A percentile compares a stretch with the other conserved stretches of the same genome.
These are phyloP conservation scores for Microdochium nivale DNA, from an alignment of 2,329 filamentous ascomycete species.

Conservation along the genomic window DNA sequence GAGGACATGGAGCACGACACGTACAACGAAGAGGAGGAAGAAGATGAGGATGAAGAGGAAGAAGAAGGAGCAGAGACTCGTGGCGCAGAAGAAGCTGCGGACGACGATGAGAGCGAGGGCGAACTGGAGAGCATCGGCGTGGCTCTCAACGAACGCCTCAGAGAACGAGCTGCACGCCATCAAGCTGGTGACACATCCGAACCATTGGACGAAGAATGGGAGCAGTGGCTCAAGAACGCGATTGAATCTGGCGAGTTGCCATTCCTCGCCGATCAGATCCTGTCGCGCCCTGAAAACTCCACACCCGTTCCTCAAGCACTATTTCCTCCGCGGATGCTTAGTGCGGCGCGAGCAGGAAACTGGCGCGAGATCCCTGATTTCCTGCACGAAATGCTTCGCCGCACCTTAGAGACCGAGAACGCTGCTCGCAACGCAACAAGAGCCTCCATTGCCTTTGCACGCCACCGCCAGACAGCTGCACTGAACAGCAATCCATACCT, in stretches of 20 bases:
- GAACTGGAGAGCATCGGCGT: constrained; percentile 51
- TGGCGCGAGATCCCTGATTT: constrained; percentile 51
- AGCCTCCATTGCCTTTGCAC: constrained; percentile 2
- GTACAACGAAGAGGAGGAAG: constrained; percentile 25
- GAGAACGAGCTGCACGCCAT: constrained; percentile 53
- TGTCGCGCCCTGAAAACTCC: constrained; percentile 23
- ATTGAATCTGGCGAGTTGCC: constrained; percentile 53
- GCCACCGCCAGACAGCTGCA: background rate
- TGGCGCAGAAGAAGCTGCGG: constrained; percentile 34
- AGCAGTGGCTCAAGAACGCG: constrained; percentile 65
- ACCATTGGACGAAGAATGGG: constrained; percentile 63
- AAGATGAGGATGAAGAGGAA: constrained; percentile 20
- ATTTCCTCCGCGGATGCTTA: constrained; percentile 43
- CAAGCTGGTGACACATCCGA: constrained; percentile 50
- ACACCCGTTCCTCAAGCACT: constrained; percentile 24
- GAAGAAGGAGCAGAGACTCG: constrained; percentile 35
- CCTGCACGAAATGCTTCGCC: constrained; percentile 43
- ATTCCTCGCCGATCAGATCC: constrained; percentile 34
- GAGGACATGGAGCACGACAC: constrained; percentile 8
- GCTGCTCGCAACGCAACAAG: constrained; percentile 2
- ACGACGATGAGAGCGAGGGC: constrained; percentile 44
- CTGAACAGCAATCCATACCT: background rate
- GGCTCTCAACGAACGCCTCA: constrained; percentile 54
- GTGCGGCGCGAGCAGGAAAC: constrained; percentile 43
- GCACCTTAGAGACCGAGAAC: constrained; percentile 31